These are phyloP conservation scores for Cladophialophora immunda DNA, from an alignment of 2,329 filamentous ascomycete genomes.

Conservation along the genomic window DNA sequence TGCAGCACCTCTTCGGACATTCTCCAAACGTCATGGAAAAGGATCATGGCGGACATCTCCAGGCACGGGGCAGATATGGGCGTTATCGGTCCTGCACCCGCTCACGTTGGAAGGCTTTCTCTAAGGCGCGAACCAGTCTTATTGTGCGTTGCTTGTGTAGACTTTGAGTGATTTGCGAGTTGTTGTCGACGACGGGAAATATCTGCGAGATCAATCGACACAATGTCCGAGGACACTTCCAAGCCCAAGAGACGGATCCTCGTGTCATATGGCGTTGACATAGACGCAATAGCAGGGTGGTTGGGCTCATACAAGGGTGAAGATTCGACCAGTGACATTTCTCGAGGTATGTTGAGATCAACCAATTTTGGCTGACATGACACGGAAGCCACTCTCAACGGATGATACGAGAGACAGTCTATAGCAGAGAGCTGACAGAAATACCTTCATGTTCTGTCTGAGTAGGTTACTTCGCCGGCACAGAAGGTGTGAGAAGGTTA, in stretches of 20 bases:
- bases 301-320: slow-evolving; percentile 77
- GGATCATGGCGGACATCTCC: slow-evolving; percentile 18
- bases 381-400: neutral
- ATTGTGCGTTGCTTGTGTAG: neutral
- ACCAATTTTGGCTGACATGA: neutral
- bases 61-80: neutral
- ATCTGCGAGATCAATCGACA: neutral
- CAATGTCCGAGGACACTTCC: slow-evolving; percentile 4
- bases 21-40: slow-evolving; percentile 12
- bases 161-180: neutral
- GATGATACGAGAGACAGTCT: neutral
- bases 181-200: neutral
- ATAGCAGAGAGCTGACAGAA: neutral
- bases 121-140: neutral
- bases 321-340: slow-evolving; percentile 76
- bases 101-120: neutral
- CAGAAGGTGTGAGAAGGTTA: slow-evolving; percentile 70
- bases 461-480: slow-evolving; percentile 71
- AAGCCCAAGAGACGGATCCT: slow-evolving; percentile 60
- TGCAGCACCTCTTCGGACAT: slow-evolving; percentile 3
- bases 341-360: slow-evolving; percentile 61
- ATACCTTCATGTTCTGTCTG: neutral
- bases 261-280: slow-evolving; percentile 73
- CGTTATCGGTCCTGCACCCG: neutral
- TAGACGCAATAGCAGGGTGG: slow-evolving; percentile 79